Evolutionary conservation across 768 basidiomycete species (phyloP).

Genomic region (Tremella fuciformis): DNA sequence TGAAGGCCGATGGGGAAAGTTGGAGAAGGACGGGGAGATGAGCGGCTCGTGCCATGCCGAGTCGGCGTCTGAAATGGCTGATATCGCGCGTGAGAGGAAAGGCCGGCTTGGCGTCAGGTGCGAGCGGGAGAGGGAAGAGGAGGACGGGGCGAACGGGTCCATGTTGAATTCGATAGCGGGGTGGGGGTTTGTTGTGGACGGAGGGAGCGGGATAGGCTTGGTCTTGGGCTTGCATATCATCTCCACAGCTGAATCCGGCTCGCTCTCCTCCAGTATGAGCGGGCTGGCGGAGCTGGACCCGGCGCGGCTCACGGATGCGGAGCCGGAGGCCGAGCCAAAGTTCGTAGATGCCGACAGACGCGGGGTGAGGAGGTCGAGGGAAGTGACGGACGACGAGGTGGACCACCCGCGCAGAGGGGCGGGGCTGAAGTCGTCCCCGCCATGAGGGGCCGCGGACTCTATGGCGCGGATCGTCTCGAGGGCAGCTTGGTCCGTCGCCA

Average conservation of each 20-base stretch:
- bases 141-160: too few relatives aligned
- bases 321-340: neutral
- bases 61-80: too few relatives aligned
- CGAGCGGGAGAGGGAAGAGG: too few relatives aligned
- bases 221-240: neutral
- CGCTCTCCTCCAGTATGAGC: neutral
- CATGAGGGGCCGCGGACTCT: too few relatives aligned
- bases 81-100: too few relatives aligned
- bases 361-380: neutral
- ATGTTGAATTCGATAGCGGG: too few relatives aligned
- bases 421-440: neutral
- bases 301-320: neutral
- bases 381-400: neutral
- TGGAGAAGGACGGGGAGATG: too few relatives aligned
- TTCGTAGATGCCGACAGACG: neutral
- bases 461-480: neutral
- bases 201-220: neutral
- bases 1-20: too few relatives aligned
- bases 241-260: neutral
- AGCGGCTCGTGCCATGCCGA: too few relatives aligned
- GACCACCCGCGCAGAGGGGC: neutral
- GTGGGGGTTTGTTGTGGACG: neutral
- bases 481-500: neutral
- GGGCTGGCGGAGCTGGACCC: neutral
- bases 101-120: too few relatives aligned